Conservation (phyloP, 140 eudicot species). For the Oenanthe javanica region DNA sequence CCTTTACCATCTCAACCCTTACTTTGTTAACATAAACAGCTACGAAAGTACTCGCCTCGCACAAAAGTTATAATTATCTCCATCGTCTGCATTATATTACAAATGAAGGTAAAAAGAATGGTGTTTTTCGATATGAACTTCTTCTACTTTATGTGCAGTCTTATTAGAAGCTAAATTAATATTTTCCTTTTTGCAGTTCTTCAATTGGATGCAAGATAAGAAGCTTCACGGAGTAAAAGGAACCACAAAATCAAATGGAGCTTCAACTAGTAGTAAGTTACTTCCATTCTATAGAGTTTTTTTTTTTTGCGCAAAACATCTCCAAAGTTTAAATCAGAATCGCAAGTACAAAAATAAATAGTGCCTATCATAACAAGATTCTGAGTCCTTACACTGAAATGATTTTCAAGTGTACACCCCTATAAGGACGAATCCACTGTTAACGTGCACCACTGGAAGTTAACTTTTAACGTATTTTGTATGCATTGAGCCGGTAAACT, state of each 20-base stretch:
- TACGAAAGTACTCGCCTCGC: not conserved
- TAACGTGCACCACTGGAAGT: too few relatives aligned
- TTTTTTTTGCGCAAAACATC: not conserved
- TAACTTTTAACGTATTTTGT: not conserved
- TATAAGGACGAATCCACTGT: too few relatives aligned
- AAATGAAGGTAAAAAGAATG: not conserved
- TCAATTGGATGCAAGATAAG: conserved; percentile 73
- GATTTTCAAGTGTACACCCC: too few relatives aligned
- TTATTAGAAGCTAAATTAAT: not conserved
- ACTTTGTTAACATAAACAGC: not conserved
- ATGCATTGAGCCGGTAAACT: too few relatives aligned
- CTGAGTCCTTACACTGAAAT: too few relatives aligned
- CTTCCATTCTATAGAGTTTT: not conserved
- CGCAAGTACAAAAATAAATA: too few relatives aligned
- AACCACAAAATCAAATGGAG: conserved; percentile 29
- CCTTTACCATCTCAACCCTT: not conserved
- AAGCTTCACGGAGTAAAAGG: conserved; percentile 48
- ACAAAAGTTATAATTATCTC: not conserved
- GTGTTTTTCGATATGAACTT: not conserved
- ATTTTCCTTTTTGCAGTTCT: conserved; percentile 50
- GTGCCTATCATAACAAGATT: too few relatives aligned
- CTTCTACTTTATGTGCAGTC: not conserved
- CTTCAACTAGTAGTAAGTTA: conserved; percentile 36
- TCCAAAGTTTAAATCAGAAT: not conserved
- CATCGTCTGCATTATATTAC: not conserved